These are phyloP conservation scores for Phytophthora boehmeriae DNA, from an alignment of 352 stramenopile species.

Conservation along the genomic window DNA sequence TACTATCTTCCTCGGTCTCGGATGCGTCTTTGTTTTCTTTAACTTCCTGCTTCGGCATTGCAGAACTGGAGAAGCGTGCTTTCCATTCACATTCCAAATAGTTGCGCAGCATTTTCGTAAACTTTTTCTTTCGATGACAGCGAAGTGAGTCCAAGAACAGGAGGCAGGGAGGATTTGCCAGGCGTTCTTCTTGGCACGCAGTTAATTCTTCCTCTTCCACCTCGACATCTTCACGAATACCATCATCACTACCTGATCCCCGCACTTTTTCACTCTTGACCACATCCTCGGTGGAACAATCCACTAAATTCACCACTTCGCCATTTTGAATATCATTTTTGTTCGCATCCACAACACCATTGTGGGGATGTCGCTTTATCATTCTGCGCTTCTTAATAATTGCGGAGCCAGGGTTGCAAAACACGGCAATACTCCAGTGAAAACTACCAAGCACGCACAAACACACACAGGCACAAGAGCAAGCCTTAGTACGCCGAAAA, in stretches of 20 bases:
- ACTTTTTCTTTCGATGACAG: conserved; percentile 92
- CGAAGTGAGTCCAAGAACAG: conserved; percentile 96
- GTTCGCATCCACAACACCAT: background rate
- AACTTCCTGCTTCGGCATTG: conserved; percentile 5
- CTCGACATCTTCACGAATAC: conserved; percentile 25
- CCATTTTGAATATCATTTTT: conserved; percentile 9
- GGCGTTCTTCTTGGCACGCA: conserved; percentile 39
- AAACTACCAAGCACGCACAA: conserved; percentile 75
- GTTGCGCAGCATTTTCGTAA: conserved; percentile 78
- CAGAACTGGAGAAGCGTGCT: conserved; percentile 29
- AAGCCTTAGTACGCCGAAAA: too few relatives aligned
- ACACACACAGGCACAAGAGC: background rate
- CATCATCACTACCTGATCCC: background rate
- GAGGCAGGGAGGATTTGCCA: conserved; percentile 71
- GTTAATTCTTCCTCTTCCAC: conserved; percentile 59
- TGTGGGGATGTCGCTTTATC: conserved; percentile 8
- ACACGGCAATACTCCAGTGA: conserved; percentile 90
- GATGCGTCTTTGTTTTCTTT: background rate
- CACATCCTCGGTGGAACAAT: conserved; percentile 18
- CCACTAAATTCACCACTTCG: conserved; percentile 45
- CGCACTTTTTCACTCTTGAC: conserved; percentile 1
- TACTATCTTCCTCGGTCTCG: conserved; percentile 12
- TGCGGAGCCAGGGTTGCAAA: conserved; percentile 83
- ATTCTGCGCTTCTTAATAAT: conserved; percentile 59
- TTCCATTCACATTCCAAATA: conserved; percentile 90